A percentile compares a stretch with the other conserved stretches of the same genome.
These are phyloP conservation scores for Auricularia sp. DNA, from an alignment of 768 basidiomycete species.

Conservation along the genomic window DNA sequence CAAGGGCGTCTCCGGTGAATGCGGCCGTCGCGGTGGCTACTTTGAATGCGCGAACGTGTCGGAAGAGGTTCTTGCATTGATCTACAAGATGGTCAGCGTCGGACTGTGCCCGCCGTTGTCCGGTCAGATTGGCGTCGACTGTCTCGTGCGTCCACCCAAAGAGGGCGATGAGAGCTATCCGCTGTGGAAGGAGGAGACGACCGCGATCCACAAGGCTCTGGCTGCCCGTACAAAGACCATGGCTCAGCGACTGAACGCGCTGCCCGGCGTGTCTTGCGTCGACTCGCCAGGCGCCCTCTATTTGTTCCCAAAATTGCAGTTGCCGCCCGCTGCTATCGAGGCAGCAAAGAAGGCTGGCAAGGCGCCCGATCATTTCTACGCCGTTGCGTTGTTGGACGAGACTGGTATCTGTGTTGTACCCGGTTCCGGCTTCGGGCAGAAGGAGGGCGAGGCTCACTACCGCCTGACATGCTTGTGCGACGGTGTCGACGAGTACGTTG, in stretches of 20 bases:
- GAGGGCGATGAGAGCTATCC: conserved; percentile 63
- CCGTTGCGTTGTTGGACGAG: conserved; percentile 69
- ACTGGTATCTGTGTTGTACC: conserved; percentile 93
- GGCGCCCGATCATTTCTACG: conserved; percentile 83
- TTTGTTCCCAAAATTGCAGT: conserved; percentile 73
- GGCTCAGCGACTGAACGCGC: conserved; percentile 65
- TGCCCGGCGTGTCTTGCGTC: conserved; percentile 86
- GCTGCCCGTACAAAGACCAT: conserved; percentile 60
- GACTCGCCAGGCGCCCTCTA: conserved; percentile 89
- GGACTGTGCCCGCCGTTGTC: conserved; percentile 79
- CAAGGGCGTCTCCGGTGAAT: conserved; percentile 93
- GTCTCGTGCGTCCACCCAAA: conserved; percentile 83
- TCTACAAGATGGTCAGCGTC: conserved; percentile 96
- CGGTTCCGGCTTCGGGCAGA: conserved; percentile 91
- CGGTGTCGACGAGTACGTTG: conserved; percentile 86
- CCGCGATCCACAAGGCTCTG: conserved; percentile 65
- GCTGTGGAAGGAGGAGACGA: conserved; percentile 78
- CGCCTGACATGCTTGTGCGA: conserved; percentile 90
- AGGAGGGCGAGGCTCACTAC: conserved; percentile 82
- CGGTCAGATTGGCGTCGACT: conserved; percentile 91
- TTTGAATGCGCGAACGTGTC: conserved; percentile 83
- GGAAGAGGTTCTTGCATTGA: conserved; percentile 65
- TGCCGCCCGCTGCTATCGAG: conserved; percentile 62
- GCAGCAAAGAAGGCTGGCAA: conserved; percentile 65
- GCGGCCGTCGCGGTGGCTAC: conserved; percentile 94